phyloP scores from a whole-genome alignment of 768 basidiomycete genomes.

The Kwoniella dendrophila region DNA sequence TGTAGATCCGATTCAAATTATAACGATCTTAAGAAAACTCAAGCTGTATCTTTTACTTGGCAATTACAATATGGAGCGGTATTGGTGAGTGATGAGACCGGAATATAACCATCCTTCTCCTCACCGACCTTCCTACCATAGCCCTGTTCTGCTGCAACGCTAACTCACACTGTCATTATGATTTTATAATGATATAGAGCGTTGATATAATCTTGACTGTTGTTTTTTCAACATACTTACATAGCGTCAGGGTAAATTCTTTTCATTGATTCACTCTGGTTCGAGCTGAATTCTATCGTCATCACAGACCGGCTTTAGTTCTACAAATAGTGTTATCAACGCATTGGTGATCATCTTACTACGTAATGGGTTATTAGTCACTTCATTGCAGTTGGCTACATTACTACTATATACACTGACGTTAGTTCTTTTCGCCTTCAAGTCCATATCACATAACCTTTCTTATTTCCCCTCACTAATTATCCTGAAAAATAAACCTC shows the following conservation, averaged over 20 bases:
- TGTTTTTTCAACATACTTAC: neutral
- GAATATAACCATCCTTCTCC: too few relatives aligned
- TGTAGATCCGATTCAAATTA: too few relatives aligned
- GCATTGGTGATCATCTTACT: neutral
- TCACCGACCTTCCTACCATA: neutral
- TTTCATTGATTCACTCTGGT: neutral
- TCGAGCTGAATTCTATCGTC: neutral
- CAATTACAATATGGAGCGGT: too few relatives aligned
- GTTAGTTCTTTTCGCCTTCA: neutral
- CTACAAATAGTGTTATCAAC: slow-evolving; percentile 3
- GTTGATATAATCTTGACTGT: neutral
- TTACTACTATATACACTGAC: neutral
- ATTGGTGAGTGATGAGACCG: too few relatives aligned
- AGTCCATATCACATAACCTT: neutral
- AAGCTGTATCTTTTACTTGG: too few relatives aligned
- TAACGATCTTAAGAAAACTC: too few relatives aligned
- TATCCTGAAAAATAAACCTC: too few relatives aligned
- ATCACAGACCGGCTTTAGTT: slow-evolving; percentile 3
- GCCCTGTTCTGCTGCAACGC: neutral
- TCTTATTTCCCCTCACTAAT: neutral
- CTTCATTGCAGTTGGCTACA: neutral
- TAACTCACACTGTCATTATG: too few relatives aligned
- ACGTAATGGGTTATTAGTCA: neutral
- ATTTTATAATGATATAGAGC: neutral
- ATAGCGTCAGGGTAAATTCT: neutral